Evolutionary conservation across 371 early-diverging fungal genomes (phyloP).

Genomic region (Mortierella sp.): DNA sequence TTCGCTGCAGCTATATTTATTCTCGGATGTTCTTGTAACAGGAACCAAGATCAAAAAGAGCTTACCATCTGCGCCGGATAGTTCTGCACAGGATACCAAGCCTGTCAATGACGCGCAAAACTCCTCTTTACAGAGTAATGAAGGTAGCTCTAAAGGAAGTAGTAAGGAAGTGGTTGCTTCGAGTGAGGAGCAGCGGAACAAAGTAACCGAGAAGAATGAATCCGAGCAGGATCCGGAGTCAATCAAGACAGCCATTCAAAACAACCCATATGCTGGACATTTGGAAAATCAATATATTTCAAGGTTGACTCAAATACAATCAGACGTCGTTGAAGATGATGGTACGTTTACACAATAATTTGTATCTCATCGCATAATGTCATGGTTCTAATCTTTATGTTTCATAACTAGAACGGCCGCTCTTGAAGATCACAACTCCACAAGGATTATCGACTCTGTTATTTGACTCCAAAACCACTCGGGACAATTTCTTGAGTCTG

Average conservation of each 20-base stretch:
- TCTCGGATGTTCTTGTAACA: constrained; percentile 50
- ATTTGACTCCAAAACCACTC: constrained; percentile 21
- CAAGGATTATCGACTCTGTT: constrained; percentile 21
- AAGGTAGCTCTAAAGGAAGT: too few species aligned
- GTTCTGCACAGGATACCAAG: not conserved
- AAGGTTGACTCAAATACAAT: constrained; percentile 43
- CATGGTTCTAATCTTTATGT: not conserved
- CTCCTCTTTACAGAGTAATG: too few species aligned
- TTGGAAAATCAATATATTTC: constrained; percentile 43
- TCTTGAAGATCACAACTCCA: constrained; percentile 35
- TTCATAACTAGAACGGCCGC: constrained; percentile 27
- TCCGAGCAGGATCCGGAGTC: not conserved
- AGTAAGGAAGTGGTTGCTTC: not conserved
- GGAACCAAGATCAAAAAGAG: constrained; percentile 33
- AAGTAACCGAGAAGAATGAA: not conserved
- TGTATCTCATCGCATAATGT: not conserved
- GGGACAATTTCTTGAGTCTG: constrained; percentile 31
- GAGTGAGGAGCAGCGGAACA: not conserved
- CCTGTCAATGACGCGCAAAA: not conserved
- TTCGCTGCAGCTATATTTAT: constrained; percentile 31
- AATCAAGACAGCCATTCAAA: not conserved
- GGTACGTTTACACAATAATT: constrained; percentile 11
- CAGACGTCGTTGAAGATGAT: constrained; percentile 37
- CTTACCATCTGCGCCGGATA: not conserved
- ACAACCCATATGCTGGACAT: constrained; percentile 54